phyloP scores from a whole-genome alignment of 148 eudicot genomes.

The Vaccinium vitisidaea region DNA sequence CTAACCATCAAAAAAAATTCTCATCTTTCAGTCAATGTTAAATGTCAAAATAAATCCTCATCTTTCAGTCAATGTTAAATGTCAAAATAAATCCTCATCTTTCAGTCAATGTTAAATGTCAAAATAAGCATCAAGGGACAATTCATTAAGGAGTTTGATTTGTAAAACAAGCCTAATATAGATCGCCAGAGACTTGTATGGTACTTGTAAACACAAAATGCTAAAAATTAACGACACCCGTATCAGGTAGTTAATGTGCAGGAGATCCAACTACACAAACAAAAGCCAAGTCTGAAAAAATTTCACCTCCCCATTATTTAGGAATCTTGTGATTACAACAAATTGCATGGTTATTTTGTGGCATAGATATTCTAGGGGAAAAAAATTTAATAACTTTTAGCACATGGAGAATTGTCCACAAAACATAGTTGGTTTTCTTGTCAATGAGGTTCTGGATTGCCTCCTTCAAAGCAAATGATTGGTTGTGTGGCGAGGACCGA shows the following conservation, averaged over 20 bases:
- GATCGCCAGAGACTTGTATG: background rate
- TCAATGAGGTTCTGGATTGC: background rate
- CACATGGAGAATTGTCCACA: background rate
- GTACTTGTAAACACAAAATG: background rate
- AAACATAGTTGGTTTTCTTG: background rate
- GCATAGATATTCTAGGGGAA: background rate
- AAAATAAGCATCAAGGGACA: background rate
- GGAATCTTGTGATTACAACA: background rate
- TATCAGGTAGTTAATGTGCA: background rate
- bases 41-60: background rate
- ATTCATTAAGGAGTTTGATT: background rate
- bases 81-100: background rate
- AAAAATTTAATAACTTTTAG: background rate
- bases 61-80: background rate
- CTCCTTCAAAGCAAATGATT: background rate
- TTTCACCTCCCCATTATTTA: background rate
- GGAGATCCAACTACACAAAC: background rate
- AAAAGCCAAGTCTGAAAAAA: background rate
- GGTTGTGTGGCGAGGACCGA: background rate
- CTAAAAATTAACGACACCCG: background rate
- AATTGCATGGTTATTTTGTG: background rate
- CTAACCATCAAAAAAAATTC: background rate
- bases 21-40: too few species aligned
- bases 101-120: background rate
- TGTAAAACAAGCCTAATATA: background rate